These are phyloP conservation scores for Xerophyta viscosa DNA, from an alignment of 106 monocot species.

Conservation along the genomic window DNA sequence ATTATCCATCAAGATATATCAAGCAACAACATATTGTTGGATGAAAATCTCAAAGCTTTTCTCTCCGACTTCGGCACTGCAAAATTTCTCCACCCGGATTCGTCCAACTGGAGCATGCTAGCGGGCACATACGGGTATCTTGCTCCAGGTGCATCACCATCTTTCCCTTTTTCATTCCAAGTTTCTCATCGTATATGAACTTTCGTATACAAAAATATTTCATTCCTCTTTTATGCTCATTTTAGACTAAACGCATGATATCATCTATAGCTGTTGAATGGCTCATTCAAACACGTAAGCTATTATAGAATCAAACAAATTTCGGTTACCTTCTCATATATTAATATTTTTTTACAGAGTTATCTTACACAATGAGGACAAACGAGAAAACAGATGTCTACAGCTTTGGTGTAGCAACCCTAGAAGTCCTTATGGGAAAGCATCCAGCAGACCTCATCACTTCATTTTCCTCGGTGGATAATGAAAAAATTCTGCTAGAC, in stretches of 20 bases:
- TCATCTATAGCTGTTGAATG: too few species aligned
- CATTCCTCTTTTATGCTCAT: too few species aligned
- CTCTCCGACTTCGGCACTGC: constrained; percentile 21
- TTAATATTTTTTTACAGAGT: constrained; percentile 15
- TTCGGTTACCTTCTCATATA: too few species aligned
- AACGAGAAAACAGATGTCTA: constrained; percentile 31
- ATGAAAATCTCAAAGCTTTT: constrained; percentile 9
- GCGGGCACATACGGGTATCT: constrained; percentile 24
- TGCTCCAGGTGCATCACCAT: constrained; percentile 14
- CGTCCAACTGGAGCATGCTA: constrained; percentile 13
- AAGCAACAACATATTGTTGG: constrained; percentile 12
- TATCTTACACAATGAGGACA: constrained; percentile 23
- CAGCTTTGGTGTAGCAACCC: constrained; percentile 26
- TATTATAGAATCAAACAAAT: too few species aligned
- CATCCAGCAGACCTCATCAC: constrained; percentile 27
- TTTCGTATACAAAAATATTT: too few species aligned
- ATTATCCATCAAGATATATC: constrained; percentile 19
- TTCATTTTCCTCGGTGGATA: background rate
- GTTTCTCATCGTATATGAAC: too few species aligned
- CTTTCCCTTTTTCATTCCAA: too few species aligned
- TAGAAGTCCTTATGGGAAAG: constrained; percentile 31
- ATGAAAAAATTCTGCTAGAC: background rate
- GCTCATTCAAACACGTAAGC: too few species aligned
- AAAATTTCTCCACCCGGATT: constrained; percentile 5
- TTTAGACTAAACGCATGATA: too few species aligned